phyloP scores from a whole-genome alignment of 345 rosid species.

The Aurinia saxatilis region DNA sequence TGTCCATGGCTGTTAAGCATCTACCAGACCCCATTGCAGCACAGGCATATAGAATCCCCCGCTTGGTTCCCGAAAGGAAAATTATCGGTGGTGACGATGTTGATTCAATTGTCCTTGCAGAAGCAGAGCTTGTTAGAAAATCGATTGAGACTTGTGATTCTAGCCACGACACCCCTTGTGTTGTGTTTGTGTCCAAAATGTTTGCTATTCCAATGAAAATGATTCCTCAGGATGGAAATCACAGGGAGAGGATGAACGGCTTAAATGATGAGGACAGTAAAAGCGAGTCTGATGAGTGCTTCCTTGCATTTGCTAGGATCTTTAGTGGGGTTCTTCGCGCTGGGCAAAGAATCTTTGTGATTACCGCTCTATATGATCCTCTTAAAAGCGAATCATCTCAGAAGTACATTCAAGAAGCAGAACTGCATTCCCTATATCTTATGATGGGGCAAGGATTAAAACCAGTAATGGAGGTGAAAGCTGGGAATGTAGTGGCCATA shows the following conservation, averaged over 20 bases:
- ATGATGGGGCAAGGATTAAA: constrained; percentile 97
- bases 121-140: constrained; percentile 65
- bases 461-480: constrained; percentile 69
- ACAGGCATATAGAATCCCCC: constrained; percentile 56
- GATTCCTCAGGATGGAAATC: constrained; percentile 67
- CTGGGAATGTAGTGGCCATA: constrained; percentile 87
- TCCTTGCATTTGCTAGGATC: constrained; percentile 94
- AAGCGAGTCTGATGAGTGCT: constrained; percentile 71
- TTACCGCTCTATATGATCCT: constrained; percentile 81
- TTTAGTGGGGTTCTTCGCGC: constrained; percentile 73
- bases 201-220: constrained; percentile 75
- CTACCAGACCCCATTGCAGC: constrained; percentile 80
- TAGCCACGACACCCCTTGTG: constrained; percentile 53
- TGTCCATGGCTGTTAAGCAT: constrained; percentile 84
- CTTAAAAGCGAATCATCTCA: constrained; percentile 58
- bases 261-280: constrained; percentile 42
- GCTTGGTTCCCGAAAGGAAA: constrained; percentile 73
- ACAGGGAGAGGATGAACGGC: constrained; percentile 56
- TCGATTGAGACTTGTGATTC: constrained; percentile 74
- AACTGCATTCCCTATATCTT: constrained; percentile 73
- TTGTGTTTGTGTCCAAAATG: constrained; percentile 93
- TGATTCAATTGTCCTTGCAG: constrained; percentile 46
- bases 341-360: constrained; percentile 67
- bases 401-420: constrained; percentile 81
- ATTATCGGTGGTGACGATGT: constrained; percentile 30